Conservation (phyloP, 2,329 filamentous ascomycete genomes). For the Aspergillus novofumigatus region DNA sequence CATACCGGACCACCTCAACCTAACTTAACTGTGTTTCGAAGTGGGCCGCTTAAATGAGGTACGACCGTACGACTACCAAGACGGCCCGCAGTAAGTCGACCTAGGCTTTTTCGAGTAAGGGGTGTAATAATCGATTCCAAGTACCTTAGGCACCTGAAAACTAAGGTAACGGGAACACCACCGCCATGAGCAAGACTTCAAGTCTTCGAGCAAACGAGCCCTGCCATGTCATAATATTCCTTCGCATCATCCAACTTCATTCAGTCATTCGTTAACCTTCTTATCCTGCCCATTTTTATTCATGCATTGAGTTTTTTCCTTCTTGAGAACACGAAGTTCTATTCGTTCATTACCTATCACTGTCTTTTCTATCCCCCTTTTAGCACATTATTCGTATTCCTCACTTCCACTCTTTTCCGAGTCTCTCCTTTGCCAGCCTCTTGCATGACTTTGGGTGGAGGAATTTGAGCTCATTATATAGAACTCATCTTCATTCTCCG, state of each 20-base stretch:
- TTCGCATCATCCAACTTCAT: slow-evolving; percentile 21
- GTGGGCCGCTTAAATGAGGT: neutral
- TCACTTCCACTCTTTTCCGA: slow-evolving; percentile 2
- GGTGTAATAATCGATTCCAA: neutral
- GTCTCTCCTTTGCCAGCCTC: slow-evolving; percentile 8
- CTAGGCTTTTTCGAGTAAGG: neutral
- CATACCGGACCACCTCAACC: neutral
- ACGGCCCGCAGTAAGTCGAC: neutral
- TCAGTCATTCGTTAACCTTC: slow-evolving; percentile 29
- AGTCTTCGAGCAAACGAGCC: slow-evolving; percentile 10
- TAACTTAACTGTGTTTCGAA: neutral
- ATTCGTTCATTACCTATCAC: slow-evolving; percentile 8
- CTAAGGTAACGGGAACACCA: neutral
- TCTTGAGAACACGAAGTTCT: slow-evolving; percentile 6
- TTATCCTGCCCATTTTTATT: slow-evolving; percentile 12
- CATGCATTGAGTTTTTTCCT: slow-evolving; percentile 7
- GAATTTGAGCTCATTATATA: neutral
- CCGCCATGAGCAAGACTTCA: neutral
- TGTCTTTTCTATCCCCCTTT: slow-evolving; percentile 12
- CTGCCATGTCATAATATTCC: slow-evolving; percentile 23
- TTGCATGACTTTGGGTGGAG: slow-evolving; percentile 7
- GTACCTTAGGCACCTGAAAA: neutral
- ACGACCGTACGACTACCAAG: neutral
- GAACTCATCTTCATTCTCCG: neutral
- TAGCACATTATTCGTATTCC: neutral